These are phyloP conservation scores for Paraphaeosphaeria sporulosa DNA, from an alignment of 2,329 filamentous ascomycete genomes.

Conservation along the genomic window DNA sequence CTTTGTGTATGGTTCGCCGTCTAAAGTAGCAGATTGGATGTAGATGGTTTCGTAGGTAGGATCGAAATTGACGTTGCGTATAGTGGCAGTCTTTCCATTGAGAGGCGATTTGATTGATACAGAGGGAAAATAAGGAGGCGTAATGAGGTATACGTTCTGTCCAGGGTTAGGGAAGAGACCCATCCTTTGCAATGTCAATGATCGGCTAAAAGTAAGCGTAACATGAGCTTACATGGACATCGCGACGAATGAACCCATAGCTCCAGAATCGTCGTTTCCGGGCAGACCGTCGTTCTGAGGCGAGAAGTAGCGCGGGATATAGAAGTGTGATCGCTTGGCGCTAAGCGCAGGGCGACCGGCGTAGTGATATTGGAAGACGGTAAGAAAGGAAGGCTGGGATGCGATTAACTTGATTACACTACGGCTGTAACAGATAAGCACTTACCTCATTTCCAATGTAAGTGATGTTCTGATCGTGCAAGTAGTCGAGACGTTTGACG, in stretches of 20 bases:
- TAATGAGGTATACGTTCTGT: conserved; percentile 55
- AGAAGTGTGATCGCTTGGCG: conserved; percentile 50
- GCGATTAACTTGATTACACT: neutral
- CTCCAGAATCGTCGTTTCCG: conserved; percentile 53
- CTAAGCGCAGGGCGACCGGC: conserved; percentile 52
- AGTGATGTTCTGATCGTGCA: conserved; percentile 51
- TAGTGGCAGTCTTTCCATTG: conserved; percentile 49
- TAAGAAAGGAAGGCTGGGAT: conserved; percentile 48
- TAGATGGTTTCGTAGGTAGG: conserved; percentile 49
- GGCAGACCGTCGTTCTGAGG: conserved; percentile 47
- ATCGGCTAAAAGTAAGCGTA: conserved; percentile 48
- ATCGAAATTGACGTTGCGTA: conserved; percentile 52
- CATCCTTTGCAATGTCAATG: conserved; percentile 38
- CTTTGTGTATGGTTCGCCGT: conserved; percentile 50
- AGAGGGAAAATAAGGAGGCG: conserved; percentile 52
- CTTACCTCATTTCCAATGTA: conserved; percentile 53
- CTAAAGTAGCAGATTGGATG: conserved; percentile 52
- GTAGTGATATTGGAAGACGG: conserved; percentile 55
- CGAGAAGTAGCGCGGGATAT: conserved; percentile 53
- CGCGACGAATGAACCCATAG: conserved; percentile 53
- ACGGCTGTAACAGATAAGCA: neutral
- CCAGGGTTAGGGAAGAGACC: conserved; percentile 55
- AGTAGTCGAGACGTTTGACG: conserved; percentile 50
- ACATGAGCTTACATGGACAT: conserved; percentile 50
- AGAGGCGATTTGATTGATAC: conserved; percentile 47